phyloP scores from a whole-genome alignment of 371 early-diverging fungal genomes.

The Syncephalastrum sp. region DNA sequence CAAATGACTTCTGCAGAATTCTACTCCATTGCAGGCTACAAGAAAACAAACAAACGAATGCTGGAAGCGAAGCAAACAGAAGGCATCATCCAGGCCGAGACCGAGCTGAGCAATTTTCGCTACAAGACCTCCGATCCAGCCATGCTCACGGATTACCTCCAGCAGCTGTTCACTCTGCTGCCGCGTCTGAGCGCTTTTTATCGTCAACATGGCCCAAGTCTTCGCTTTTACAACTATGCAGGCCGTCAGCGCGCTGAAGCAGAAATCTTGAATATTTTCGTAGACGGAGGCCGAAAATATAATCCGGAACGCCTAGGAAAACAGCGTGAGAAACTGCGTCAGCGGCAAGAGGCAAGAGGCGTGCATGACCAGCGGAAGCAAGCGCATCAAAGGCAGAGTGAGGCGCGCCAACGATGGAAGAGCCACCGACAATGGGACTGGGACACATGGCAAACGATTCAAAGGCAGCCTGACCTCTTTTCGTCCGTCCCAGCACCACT shows the following conservation, averaged over 20 bases:
- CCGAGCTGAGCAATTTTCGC: background rate
- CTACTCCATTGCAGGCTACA: slow-evolving; percentile 6
- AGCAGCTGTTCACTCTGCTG: background rate
- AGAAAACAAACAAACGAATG: background rate
- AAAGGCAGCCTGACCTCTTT: too few relatives aligned
- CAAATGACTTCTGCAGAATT: slow-evolving; percentile 5
- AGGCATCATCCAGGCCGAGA: background rate
- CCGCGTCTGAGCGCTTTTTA: background rate
- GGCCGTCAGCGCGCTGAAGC: slow-evolving; percentile 5
- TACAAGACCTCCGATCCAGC: background rate
- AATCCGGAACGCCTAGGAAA: too few relatives aligned
- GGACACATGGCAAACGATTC: too few relatives aligned
- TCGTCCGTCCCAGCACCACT: too few relatives aligned
- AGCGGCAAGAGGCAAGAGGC: too few relatives aligned
- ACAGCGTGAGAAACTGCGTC: too few relatives aligned
- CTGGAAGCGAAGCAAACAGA: slow-evolving; percentile 3
- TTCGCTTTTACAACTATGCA: slow-evolving; percentile 12
- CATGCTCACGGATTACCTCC: background rate
- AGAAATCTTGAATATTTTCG: slow-evolving; percentile 13
- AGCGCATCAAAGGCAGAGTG: background rate
- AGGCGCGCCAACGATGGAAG: background rate
- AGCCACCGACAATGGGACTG: background rate
- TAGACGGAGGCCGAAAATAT: slow-evolving; percentile 3
- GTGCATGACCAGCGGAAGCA: too few relatives aligned
- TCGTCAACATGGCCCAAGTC: background rate